Evolutionary conservation across 129 eudicot genomes (phyloP).

Genomic region (Tanacetum coccineum): DNA sequence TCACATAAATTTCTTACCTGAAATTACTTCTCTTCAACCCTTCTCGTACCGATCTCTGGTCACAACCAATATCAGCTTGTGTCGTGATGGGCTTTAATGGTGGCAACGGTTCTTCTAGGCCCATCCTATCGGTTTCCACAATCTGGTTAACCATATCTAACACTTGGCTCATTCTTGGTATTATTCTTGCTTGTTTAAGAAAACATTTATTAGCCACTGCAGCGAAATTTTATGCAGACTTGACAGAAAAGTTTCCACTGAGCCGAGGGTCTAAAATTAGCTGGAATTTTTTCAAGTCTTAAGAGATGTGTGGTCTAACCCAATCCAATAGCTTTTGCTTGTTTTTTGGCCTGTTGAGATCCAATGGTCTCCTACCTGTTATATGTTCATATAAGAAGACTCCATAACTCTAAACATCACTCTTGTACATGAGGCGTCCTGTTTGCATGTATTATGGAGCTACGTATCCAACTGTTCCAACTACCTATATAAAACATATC

Average conservation of each 20-base stretch:
- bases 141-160: too few relatives aligned
- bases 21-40: slow-evolving; percentile 44
- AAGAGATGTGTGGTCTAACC: too few relatives aligned
- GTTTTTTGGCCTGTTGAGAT: too few relatives aligned
- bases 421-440: slow-evolving; percentile 68
- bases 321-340: too few relatives aligned
- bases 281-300: slow-evolving; percentile 58
- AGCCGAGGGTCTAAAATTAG: slow-evolving; percentile 65
- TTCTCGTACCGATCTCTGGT: slow-evolving; percentile 25
- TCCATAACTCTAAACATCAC: too few relatives aligned
- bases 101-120: slow-evolving; percentile 23
- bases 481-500: slow-evolving; percentile 52
- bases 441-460: slow-evolving; percentile 85
- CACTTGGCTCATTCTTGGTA: too few relatives aligned
- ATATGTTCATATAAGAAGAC: too few relatives aligned
- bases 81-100: slow-evolving; percentile 13
- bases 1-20: too few relatives aligned
- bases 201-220: slow-evolving; percentile 70
- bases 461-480: slow-evolving; percentile 82
- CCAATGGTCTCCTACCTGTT: too few relatives aligned
- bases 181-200: slow-evolving; percentile 51
- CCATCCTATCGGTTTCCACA: slow-evolving; percentile 30
- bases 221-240: slow-evolving; percentile 67
- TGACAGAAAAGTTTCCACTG: slow-evolving; percentile 41
- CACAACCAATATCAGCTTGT: slow-evolving; percentile 12